Percentiles rank a stretch among this genome's conserved stretches.
Conservation (phyloP, 2,329 filamentous ascomycete genomes). For the Ceratocystis lukuohia region DNA sequence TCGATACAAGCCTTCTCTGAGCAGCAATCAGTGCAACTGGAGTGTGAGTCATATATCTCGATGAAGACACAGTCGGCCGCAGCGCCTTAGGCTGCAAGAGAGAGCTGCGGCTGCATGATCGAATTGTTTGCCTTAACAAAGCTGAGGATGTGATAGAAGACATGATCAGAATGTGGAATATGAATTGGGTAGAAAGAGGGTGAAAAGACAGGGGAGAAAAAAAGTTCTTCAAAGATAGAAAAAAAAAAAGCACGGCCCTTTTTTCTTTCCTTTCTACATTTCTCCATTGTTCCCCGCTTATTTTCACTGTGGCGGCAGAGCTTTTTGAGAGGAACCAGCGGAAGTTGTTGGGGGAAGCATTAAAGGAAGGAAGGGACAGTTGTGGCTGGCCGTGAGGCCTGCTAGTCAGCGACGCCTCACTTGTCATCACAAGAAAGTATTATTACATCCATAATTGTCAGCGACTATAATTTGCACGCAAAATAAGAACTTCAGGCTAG, state of each 20-base stretch:
- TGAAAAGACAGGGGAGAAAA: constrained; percentile 9
- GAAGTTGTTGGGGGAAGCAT: neutral
- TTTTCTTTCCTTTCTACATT: constrained; percentile 6
- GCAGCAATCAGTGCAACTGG: neutral
- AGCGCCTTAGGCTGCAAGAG: constrained; percentile 24
- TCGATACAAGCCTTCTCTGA: constrained; percentile 60
- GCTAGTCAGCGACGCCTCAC: neutral
- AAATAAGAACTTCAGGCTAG: no score
- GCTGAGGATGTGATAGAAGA: constrained; percentile 52
- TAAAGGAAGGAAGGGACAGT: neutral
- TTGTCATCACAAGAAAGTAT: neutral
- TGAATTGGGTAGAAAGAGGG: constrained; percentile 3
- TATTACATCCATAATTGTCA: no score
- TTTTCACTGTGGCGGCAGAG: constrained; percentile 10
- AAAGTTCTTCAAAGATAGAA: constrained; percentile 13
- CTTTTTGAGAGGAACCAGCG: neutral
- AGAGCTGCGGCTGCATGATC: constrained; percentile 34
- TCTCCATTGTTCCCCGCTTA: constrained; percentile 6
- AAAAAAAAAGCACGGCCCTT: constrained; percentile 17
- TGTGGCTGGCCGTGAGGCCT: neutral
- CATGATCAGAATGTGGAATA: constrained; percentile 32
- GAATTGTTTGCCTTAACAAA: constrained; percentile 57
- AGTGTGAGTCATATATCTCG: constrained; percentile 3
- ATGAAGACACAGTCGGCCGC: constrained; percentile 19
- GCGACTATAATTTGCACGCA: no score